phyloP scores from a whole-genome alignment of 1,284 basidiomycete genomes.

The Lignosus rhinocerotis region DNA sequence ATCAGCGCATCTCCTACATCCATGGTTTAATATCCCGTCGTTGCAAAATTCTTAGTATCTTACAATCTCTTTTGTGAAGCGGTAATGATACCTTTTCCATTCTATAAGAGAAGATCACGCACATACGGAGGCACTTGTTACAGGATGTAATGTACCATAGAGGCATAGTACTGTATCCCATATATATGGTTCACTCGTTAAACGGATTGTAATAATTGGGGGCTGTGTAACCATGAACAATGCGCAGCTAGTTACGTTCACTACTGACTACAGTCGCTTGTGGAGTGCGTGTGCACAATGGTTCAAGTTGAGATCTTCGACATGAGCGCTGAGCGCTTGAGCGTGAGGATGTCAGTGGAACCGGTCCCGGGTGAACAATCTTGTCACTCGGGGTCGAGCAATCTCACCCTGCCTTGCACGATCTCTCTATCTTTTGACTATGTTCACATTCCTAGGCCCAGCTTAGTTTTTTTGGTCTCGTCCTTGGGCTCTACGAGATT shows the following conservation, averaged over 20 bases:
- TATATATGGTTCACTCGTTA: not conserved
- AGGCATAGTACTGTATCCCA: constrained; percentile 7
- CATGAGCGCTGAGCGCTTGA: too few relatives aligned
- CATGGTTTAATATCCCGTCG: constrained; percentile 3
- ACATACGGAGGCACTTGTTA: not conserved
- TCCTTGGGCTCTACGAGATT: too few relatives aligned
- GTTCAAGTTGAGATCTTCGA: too few relatives aligned
- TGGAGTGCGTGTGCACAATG: too few relatives aligned
- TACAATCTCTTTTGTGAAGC: not conserved
- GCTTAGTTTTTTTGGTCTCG: too few relatives aligned
- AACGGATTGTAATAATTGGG: not conserved
- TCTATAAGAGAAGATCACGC: not conserved
- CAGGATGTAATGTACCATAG: constrained; percentile 2
- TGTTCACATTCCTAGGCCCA: too few relatives aligned
- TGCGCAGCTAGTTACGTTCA: not conserved
- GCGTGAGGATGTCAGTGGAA: too few relatives aligned
- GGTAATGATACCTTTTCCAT: not conserved
- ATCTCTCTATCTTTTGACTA: too few relatives aligned
- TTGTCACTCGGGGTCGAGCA: too few relatives aligned
- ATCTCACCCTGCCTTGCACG: too few relatives aligned
- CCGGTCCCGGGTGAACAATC: too few relatives aligned
- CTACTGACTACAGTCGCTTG: too few relatives aligned
- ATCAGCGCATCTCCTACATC: not conserved
- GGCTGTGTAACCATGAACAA: not conserved
- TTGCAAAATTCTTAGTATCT: constrained; percentile 6